Base-by-base conservation (phyloP, 225 moss, liverwort and hornwort genomes). In the Rhytidiadelphus loreus region DNA sequence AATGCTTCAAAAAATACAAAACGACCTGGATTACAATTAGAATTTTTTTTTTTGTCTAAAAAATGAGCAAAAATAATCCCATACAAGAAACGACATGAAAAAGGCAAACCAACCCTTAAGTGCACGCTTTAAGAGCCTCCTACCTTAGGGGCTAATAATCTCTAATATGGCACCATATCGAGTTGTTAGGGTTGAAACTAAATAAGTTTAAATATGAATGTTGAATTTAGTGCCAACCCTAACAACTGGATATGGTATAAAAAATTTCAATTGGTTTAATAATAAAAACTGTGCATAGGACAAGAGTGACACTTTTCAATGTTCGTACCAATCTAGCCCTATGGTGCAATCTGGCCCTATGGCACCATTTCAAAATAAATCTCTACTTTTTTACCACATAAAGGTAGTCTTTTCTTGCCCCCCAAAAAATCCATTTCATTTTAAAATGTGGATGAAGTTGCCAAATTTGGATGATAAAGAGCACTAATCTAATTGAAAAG, bases 271-370 rank as follows among this genome's bases (percentile, higher is more conserved):
- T 68, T 22, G 66, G 66, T 35, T 65, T 65, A 35, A 66, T 66
- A 37, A 21, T 26, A 9, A 0, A 71, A 43, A 71, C 0, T 43
- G 0, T 9, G 6, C 3, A 16, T 3, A 25, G 2, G 25, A 41
- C 16, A 5, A 15, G 43, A 15, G 0, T 13, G 8, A 13, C 0
- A 0, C 14, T 70, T 70, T 41, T 39, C 0, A 39, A 0, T 24
- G 8, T 24, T 3, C 4, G 8, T 70, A 24, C 19, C 19, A 35
- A 20, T 11, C 5, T 8, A n/a, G n/a, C n/a, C n/a, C n/a, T n/a
- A n/a, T 4, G 6, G 66, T 6, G 37, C 4, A 1, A 37, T 37
- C 21, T 21, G 12, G 1, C 2, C 0, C 22, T 0, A n/a, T 68
- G 22, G 12, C 22, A 68, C 23, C n/a, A n/a, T 23, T 68, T 68